phyloP scores from a whole-genome alignment of 2,329 filamentous ascomycete species.

The Chrysoporthe puriensis region DNA sequence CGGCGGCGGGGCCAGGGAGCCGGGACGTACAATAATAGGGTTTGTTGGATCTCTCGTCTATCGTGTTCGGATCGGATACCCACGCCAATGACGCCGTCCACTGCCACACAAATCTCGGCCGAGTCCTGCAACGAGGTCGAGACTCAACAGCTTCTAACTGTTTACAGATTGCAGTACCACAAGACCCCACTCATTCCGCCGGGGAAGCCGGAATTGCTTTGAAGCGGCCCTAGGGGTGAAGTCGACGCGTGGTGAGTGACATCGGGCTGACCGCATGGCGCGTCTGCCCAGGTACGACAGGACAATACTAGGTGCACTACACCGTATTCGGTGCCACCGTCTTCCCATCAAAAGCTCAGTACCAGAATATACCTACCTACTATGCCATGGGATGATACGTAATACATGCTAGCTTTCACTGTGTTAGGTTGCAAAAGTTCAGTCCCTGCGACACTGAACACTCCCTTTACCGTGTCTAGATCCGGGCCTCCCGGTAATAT shows the following conservation, averaged over 20 bases:
- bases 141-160: neutral
- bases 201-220: neutral
- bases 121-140: neutral
- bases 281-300: neutral
- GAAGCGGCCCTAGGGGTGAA: neutral
- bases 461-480: too few relatives aligned
- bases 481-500: too few relatives aligned
- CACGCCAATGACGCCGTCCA: neutral
- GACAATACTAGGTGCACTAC: neutral
- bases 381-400: too few relatives aligned
- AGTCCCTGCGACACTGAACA: too few relatives aligned
- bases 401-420: too few relatives aligned
- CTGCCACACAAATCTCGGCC: neutral
- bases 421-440: too few relatives aligned
- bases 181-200: neutral
- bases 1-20: neutral
- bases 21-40: neutral
- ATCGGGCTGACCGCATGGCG: neutral
- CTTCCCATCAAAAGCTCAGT: too few relatives aligned
- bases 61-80: neutral
- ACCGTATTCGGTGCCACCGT: neutral
- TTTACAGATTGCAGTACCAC: neutral
- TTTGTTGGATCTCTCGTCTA: neutral
- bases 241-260: neutral
- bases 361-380: too few relatives aligned